Evolutionary conservation across 1,284 basidiomycete species (phyloP), one percentile per base, ranked within the genome.

Genomic region (Cystobasidium pallidum): DNA sequence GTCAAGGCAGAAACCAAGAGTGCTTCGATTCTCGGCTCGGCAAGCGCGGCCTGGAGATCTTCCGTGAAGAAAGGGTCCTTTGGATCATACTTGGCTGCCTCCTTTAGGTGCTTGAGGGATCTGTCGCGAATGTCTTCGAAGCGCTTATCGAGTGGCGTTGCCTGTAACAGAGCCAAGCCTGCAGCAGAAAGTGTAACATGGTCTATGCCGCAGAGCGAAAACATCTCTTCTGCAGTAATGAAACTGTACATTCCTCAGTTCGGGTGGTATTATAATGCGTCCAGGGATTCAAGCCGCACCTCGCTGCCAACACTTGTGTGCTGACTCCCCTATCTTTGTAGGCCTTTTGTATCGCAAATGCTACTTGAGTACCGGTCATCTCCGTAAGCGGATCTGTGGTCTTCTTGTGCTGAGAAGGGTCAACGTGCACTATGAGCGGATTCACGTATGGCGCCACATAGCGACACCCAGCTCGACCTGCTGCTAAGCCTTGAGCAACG

Each of bases 371-470:
- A 2, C 78, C 78, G 7, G 41, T 73, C 68, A 78, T 67, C 28
- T 76, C 77, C 39, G 66, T 66, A 7, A 78, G 52, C 10, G 77
- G 76, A n/a, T 76, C 70, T 49, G 59, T 66, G 21, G 73, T 73
- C 17, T 43, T 55, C 24, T 70, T 66, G 55, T 78, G 77, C 36
- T 72, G 61, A 7, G 72, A 65, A 1, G 75, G 75, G n/a, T 70
- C 70, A 51, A 81, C 78, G 68, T 81, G 79, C 19, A 79, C 78
- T n/a, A 78, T 72, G 54, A 81, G 75, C 52, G 78, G 78, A 72
- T 80, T 80, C 41, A 76, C 77, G 70, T 81, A 81, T 1, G 79
- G 78, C 11, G 78, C 76, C 21, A 78, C 77, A 74, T 77, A 79
- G 13, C 75, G 71, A 67, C 79, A 80, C 6, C 75, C 76, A 30